Conservation (phyloP, 768 basidiomycete species). For the Mycena rosella region DNA sequence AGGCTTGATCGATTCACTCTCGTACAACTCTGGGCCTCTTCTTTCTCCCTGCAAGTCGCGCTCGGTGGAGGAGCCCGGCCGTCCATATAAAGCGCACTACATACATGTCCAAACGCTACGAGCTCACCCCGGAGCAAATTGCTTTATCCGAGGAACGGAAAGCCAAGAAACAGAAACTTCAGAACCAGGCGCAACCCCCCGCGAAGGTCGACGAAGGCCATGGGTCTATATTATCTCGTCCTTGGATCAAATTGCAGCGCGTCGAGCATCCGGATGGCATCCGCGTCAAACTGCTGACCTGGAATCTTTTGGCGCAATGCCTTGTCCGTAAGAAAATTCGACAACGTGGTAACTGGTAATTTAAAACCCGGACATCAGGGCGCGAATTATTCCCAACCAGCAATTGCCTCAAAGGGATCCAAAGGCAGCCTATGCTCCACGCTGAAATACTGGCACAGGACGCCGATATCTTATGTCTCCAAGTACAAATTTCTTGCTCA, state of each 20-base stretch:
- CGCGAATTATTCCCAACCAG: conserved; percentile 88
- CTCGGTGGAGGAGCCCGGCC: neutral
- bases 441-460: conserved; percentile 78
- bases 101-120: conserved; percentile 38
- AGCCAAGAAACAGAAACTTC: conserved; percentile 54
- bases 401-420: conserved; percentile 81
- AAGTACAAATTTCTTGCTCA: conserved; percentile 59
- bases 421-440: conserved; percentile 82
- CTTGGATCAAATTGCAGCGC: conserved; percentile 54
- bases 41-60: neutral
- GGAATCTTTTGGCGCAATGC: conserved; percentile 89
- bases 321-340: conserved; percentile 72
- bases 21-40: neutral
- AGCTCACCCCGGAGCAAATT: conserved; percentile 66
- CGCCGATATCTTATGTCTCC: conserved; percentile 90
- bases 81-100: neutral
- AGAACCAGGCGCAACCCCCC: conserved; percentile 27
- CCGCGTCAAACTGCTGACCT: conserved; percentile 75
- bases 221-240: conserved; percentile 48
- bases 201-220: conserved; percentile 31
- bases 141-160: conserved; percentile 67
- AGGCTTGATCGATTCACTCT: neutral
- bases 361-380: conserved; percentile 60
- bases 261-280: conserved; percentile 37
- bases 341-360: neutral